These are phyloP conservation scores for Phyllachora maydis DNA, from an alignment of 2,329 filamentous ascomycete species.

Conservation along the genomic window DNA sequence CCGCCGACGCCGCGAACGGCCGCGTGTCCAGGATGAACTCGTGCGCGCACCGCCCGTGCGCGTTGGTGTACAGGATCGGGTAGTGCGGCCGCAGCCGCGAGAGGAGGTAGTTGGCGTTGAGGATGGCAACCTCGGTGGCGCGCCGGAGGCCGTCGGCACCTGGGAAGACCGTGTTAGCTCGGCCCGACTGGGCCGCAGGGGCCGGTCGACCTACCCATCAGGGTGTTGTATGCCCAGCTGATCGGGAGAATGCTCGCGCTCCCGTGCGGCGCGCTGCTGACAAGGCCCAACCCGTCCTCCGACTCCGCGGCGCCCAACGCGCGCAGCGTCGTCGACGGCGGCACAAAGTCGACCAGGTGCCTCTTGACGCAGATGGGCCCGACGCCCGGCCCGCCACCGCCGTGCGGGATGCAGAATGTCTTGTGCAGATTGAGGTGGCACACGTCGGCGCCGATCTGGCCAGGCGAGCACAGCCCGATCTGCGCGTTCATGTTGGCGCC, in stretches of 20 bases:
- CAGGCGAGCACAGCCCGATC: constrained; percentile 84
- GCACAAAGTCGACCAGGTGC: constrained; percentile 59
- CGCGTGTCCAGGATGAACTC: constrained; percentile 91
- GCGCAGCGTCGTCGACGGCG: constrained; percentile 22
- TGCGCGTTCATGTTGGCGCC: constrained; percentile 98
- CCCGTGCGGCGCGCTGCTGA: constrained; percentile 69
- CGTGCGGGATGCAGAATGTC: constrained; percentile 96
- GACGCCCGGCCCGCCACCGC: constrained; percentile 81
- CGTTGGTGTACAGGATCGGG: constrained; percentile 83
- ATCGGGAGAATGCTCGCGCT: constrained; percentile 87
- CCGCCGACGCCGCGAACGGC: constrained; percentile 62
- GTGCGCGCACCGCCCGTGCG: constrained; percentile 73
- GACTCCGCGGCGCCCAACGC: no score
- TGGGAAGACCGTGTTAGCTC: constrained; percentile 5
- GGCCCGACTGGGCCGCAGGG: background rate
- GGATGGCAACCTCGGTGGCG: constrained; percentile 77
- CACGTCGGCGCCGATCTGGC: constrained; percentile 87
- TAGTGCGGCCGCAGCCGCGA: constrained; percentile 72
- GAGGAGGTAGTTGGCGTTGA: constrained; percentile 95
- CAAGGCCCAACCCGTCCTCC: constrained; percentile 36
- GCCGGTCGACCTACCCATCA: constrained; percentile 46
- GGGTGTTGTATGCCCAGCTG: constrained; percentile 84
- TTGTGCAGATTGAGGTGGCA: constrained; percentile 97
- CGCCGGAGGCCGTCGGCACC: constrained; percentile 58
- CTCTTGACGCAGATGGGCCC: constrained; percentile 83